phyloP scores from a whole-genome alignment of 176 grass and related monocot genomes.

The Metroxylon sagu region DNA sequence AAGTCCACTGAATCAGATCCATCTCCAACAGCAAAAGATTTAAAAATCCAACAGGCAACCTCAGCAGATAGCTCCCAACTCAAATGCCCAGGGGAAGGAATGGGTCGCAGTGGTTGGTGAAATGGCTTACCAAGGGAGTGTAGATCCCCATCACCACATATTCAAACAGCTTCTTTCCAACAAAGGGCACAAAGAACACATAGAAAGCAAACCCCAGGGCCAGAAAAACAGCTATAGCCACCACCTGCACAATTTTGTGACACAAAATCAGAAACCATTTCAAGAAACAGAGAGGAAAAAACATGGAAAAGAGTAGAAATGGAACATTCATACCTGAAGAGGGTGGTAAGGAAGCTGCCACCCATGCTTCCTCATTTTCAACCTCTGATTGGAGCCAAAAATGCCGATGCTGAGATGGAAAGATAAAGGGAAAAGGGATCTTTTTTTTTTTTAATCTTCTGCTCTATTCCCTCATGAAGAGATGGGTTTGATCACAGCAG shows the following conservation, averaged over 20 bases:
- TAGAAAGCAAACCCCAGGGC: slow-evolving; percentile 91
- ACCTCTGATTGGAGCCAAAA: neutral
- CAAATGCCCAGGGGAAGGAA: neutral
- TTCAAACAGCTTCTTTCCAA: slow-evolving; percentile 50
- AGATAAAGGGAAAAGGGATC: neutral
- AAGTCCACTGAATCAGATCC: too few species aligned
- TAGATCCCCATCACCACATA: slow-evolving; percentile 68
- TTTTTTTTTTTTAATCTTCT: neutral
- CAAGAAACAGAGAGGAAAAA: slow-evolving; percentile 4
- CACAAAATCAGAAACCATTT: neutral
- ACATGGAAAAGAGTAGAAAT: neutral
- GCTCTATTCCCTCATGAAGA: too few species aligned
- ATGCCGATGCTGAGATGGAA: neutral
- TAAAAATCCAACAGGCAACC: too few species aligned
- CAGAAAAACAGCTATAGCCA: slow-evolving; percentile 83
- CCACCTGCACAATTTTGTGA: slow-evolving; percentile 41
- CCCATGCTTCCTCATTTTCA: slow-evolving; percentile 90
- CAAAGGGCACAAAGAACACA: slow-evolving; percentile 88
- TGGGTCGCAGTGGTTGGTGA: neutral
- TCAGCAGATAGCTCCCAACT: too few species aligned
- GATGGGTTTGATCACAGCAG: too few species aligned
- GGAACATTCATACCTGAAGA: slow-evolving; percentile 41
- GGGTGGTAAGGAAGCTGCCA: slow-evolving; percentile 98
- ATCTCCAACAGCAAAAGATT: too few species aligned
- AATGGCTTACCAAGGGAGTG: slow-evolving; percentile 63